Percentiles rank a stretch among this genome's conserved stretches.
Conservation (phyloP, 306 rosid genomes). For the Gillenia trifoliata region DNA sequence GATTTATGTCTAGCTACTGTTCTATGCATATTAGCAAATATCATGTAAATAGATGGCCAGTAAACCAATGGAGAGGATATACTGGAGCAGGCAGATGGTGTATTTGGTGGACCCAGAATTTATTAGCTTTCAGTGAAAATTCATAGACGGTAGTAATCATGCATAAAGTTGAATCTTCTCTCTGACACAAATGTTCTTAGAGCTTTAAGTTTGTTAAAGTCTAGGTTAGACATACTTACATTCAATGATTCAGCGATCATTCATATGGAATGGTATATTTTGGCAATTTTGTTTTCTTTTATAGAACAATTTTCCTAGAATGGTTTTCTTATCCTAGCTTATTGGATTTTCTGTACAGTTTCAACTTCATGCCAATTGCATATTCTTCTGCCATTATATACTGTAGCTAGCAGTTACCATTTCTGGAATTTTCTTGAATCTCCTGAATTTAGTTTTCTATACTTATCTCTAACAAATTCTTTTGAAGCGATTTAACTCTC, state of each 20-base stretch:
- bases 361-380: neutral
- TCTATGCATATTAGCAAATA: neutral
- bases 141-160: neutral
- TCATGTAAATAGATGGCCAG: neutral
- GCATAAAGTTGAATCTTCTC: neutral
- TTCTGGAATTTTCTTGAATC: neutral
- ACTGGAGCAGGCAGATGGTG: neutral
- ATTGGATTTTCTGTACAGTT: neutral
- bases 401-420: neutral
- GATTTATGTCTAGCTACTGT: neutral
- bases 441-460: neutral
- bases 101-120: constrained; percentile 1
- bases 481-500: neutral
- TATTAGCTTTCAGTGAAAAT: neutral
- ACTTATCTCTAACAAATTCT: neutral
- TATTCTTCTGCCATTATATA: neutral
- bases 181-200: neutral
- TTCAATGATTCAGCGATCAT: neutral
- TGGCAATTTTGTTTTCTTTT: neutral
- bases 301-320: neutral
- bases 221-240: neutral
- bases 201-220: neutral
- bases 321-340: neutral
- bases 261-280: neutral
- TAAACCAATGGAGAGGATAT: neutral